Conservation (phyloP, 2,329 filamentous ascomycete species). For the Microsporum ferrugineum region DNA sequence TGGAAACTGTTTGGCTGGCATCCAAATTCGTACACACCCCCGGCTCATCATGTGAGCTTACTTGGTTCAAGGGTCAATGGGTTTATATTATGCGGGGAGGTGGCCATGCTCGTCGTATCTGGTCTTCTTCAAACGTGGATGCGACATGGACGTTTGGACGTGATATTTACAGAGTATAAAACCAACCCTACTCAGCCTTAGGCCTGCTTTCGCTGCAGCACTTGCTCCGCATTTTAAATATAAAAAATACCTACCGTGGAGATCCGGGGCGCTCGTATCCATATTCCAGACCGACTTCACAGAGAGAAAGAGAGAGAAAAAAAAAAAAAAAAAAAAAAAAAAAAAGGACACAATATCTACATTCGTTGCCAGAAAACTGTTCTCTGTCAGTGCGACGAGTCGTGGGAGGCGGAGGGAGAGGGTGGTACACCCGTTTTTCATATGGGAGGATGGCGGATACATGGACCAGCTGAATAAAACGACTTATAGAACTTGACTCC, state of each 20-base stretch:
- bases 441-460: background rate
- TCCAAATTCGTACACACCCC: background rate
- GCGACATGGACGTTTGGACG: background rate
- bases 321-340: background rate
- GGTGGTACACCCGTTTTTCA: background rate
- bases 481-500: background rate
- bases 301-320: background rate
- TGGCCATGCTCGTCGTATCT: background rate
- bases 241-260: background rate
- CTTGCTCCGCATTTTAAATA: background rate
- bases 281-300: background rate
- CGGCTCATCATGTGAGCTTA: background rate
- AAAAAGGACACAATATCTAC: background rate
- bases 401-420: background rate
- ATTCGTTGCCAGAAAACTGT: background rate
- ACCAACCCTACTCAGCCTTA: background rate
- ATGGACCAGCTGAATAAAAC: background rate
- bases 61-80: background rate
- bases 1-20: conserved; percentile 1
- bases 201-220: background rate
- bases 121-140: background rate
- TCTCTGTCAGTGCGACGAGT: background rate
- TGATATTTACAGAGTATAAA: background rate
- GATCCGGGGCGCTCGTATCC: conserved; percentile 2
- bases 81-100: background rate